phyloP scores from a whole-genome alignment of 139 green algal species.

The Tetratostichococcus sp. region DNA sequence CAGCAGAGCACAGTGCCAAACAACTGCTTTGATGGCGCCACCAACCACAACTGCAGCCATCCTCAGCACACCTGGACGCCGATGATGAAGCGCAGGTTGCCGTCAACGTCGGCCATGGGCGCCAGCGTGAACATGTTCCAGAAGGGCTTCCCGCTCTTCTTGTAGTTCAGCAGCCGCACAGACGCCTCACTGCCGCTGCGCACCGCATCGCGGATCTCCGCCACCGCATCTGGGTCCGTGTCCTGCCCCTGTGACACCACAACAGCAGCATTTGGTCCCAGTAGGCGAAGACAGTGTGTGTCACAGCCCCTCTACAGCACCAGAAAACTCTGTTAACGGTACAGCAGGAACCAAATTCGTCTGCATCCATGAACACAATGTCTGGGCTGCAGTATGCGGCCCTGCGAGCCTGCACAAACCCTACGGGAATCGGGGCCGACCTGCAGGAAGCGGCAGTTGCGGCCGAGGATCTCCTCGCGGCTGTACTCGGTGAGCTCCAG shows the following conservation, averaged over 20 bases:
- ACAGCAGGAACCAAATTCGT: background rate
- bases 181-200: conserved; percentile 66
- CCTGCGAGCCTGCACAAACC: no score
- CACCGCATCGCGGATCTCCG: conserved; percentile 76
- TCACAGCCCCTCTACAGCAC: no score
- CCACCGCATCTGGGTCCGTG: conserved; percentile 76
- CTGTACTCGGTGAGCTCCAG: conserved; percentile 91
- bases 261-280: no score
- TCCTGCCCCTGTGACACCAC: conserved; percentile 73
- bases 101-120: conserved; percentile 82
- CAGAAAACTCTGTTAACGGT: no score
- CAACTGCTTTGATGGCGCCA: background rate
- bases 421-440: conserved; percentile 14
- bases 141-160: conserved; percentile 76
- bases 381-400: no score
- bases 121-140: conserved; percentile 98
- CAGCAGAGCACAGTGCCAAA: no score
- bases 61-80: conserved; percentile 75
- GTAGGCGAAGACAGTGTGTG: no score
- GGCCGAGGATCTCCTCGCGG: conserved; percentile 90
- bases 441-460: conserved; percentile 80
- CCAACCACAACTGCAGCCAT: no score
- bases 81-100: conserved; percentile 82
- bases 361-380: no score
- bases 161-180: conserved; percentile 95